Base-by-base conservation (phyloP, 208 protist species). In the Wallacemonas rigidus region DNA sequence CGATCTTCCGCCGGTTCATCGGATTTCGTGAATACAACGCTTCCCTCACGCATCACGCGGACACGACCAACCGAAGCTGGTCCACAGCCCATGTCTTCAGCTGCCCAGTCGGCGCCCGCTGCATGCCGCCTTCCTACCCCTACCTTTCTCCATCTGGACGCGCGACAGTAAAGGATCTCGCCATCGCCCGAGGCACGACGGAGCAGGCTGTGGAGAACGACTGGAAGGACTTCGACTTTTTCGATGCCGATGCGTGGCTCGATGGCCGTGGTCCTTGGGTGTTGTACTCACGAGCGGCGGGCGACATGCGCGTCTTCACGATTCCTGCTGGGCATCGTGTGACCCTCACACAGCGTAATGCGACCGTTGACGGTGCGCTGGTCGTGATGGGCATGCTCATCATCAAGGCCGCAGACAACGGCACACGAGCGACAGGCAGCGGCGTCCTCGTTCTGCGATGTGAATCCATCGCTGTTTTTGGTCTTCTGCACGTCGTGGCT, bases 301-400 rank as follows among this genome's bases (percentile, higher is more conserved):
- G 64, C 9, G 64, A 69, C 64, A n/a, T 12, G 38, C 64, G 64
- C 17, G 15, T 47, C 26, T 69, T 69, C 51, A 47, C 51, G 11
- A 86, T 86, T 43, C 74, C 74, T 1, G 67, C 67, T 6, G 71
- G 74, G 41, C 67, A 58, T 7, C 71, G 74, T 12, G 81, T 86
- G 6, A 62, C 67, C 8, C 69, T 86, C 26, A 50, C 36, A 4
- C 12, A 67, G n/a, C 17, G 43, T 17, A 73, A 72, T 15, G 68
- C 71, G 8, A 71, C 54, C 6, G 75, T 86, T 36, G 43, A 47
- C 17, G 81, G 81, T 1, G 61, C 69, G 7, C 72, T 86, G 0
- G n/a, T 82, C 4, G 75, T 86, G 51, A 47, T 79, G 2, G 81
- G 81, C 0, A 74, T 80, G 71, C 77, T 86, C 15, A 56, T 75